phyloP scores from a whole-genome alignment of 192 early-diverging fungal species.

The Geranomyces michiganensis region DNA sequence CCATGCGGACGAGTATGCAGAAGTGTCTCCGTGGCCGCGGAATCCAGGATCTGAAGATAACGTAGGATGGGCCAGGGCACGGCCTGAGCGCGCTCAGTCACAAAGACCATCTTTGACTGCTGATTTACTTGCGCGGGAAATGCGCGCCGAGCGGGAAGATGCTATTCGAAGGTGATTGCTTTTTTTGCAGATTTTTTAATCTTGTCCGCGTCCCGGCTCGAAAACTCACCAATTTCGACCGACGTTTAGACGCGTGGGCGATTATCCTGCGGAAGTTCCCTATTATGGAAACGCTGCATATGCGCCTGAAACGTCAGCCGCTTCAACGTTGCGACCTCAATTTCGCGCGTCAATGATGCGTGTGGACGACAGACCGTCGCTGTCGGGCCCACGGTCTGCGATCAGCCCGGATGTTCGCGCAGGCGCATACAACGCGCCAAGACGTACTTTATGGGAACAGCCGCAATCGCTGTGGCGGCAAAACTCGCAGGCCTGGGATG shows the following conservation, averaged over 20 bases:
- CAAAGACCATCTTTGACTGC: slow-evolving; percentile 19
- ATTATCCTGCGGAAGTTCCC: background rate
- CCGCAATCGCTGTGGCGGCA: background rate
- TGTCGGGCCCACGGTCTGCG: background rate
- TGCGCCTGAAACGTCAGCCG: background rate
- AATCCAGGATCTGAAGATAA: background rate
- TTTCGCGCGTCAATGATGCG: background rate
- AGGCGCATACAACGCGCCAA: too few species aligned
- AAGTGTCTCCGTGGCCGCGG: background rate
- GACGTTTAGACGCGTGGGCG: background rate
- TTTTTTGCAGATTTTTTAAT: background rate
- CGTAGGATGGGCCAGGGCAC: background rate
- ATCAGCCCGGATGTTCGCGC: too few species aligned
- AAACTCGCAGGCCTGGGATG: background rate
- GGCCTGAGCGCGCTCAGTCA: background rate
- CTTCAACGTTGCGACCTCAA: background rate
- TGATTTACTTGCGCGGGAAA: slow-evolving; percentile 12
- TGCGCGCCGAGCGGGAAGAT: slow-evolving; percentile 11
- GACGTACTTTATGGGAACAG: background rate
- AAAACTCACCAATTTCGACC: background rate
- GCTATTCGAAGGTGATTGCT: background rate
- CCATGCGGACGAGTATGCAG: background rate
- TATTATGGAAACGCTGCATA: background rate
- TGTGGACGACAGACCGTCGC: background rate
- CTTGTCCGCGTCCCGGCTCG: background rate